These are phyloP conservation scores for Alternaria sp. DNA, from an alignment of 2,329 filamentous ascomycete species.

Conservation along the genomic window DNA sequence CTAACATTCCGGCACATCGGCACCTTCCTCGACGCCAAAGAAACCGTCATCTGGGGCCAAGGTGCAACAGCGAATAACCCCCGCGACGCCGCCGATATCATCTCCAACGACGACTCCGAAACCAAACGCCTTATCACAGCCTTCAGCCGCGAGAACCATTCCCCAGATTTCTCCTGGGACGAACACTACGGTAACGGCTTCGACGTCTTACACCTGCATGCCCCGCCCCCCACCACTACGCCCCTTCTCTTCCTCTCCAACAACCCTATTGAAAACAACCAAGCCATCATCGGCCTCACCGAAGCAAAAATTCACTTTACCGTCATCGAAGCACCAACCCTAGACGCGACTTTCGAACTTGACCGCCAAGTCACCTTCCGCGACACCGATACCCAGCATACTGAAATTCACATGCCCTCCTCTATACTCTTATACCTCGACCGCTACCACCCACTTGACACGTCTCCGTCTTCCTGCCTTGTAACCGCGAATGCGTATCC, in stretches of 20 bases:
- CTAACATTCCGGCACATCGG: conserved; percentile 90
- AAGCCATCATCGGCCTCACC: conserved; percentile 46
- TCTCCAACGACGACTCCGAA: conserved; percentile 73
- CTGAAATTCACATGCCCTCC: conserved; percentile 37
- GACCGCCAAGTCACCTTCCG: conserved; percentile 42
- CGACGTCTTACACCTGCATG: conserved; percentile 74
- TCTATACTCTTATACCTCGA: conserved; percentile 50
- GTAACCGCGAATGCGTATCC: conserved; percentile 35
- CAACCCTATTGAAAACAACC: conserved; percentile 41
- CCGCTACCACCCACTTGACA: conserved; percentile 39
- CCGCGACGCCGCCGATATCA: conserved; percentile 66
- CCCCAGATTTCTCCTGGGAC: conserved; percentile 75
- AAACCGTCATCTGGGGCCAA: conserved; percentile 84
- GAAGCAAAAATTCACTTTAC: conserved; percentile 36
- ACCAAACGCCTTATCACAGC: conserved; percentile 75
- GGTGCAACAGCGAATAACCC: conserved; percentile 76
- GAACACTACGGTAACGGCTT: conserved; percentile 79
- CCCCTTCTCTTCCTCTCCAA: conserved; percentile 53
- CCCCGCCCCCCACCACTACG: conserved; percentile 35
- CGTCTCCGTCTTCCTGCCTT: conserved; percentile 16
- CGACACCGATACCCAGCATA: conserved; percentile 47
- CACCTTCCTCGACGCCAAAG: conserved; percentile 77
- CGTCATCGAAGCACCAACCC: conserved; percentile 27
- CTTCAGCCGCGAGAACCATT: conserved; percentile 86
- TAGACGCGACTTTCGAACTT: conserved; percentile 31